A percentile compares a stretch with the other conserved stretches of the same genome.
Evolutionary conservation across 73 alveolate genomes (phyloP).

Genomic region (Uronychia setigera): DNA sequence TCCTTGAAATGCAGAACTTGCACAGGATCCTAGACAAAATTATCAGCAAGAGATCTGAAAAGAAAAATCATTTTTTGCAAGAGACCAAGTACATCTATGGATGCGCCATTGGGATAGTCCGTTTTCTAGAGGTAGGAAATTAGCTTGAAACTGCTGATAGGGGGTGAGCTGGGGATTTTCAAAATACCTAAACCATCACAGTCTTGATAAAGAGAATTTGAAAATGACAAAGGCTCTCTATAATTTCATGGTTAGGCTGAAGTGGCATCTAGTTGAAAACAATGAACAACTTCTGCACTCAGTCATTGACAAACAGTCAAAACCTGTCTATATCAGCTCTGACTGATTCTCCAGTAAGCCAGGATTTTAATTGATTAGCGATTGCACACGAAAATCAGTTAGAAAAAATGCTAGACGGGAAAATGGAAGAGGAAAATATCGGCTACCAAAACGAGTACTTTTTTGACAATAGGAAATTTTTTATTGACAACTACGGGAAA

Average conservation of each 20-base stretch:
- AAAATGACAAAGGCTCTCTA: constrained; percentile 25
- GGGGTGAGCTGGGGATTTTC: constrained; percentile 59
- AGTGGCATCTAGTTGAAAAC: not conserved
- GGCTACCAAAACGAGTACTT: not conserved
- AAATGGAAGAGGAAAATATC: not conserved
- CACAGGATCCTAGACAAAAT: constrained; percentile 10
- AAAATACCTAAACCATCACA: constrained; percentile 28
- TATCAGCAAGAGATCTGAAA: not conserved
- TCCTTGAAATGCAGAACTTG: constrained; percentile 25
- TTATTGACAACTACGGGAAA: not conserved
- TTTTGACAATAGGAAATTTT: not conserved
- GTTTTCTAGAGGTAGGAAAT: constrained; percentile 41
- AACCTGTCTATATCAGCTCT: not conserved
- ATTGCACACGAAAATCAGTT: not conserved
- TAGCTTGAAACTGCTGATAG: not conserved
- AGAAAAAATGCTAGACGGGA: not conserved
- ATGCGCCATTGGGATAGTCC: constrained; percentile 29
- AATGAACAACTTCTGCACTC: not conserved
- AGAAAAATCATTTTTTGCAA: constrained; percentile 1
- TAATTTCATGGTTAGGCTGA: constrained; percentile 41
- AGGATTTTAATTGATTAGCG: not conserved
- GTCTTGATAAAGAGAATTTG: constrained; percentile 30
- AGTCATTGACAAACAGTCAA: not conserved
- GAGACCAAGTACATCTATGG: constrained; percentile 30
- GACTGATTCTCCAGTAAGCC: not conserved